These are phyloP conservation scores for Schizophyllum commune DNA, from an alignment of 1,284 basidiomycete species.

Conservation along the genomic window DNA sequence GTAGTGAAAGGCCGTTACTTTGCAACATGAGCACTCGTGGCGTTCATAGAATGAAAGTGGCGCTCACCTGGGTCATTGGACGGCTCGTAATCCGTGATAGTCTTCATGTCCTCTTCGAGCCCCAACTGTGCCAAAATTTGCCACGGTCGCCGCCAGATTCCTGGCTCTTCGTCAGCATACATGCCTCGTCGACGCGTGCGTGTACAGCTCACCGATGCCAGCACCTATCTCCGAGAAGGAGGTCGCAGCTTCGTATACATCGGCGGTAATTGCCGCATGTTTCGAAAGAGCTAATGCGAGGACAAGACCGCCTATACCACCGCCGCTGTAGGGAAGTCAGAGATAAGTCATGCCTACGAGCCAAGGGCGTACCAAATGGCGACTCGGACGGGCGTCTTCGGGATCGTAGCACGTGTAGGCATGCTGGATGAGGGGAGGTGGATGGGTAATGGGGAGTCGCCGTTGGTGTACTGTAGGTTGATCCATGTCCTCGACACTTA, in stretches of 20 bases:
- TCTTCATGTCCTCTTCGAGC: constrained; percentile 38
- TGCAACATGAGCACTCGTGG: constrained; percentile 1
- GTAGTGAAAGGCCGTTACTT: constrained; percentile 37
- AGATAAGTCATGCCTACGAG: constrained; percentile 4
- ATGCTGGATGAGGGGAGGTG: not conserved
- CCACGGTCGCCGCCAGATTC: constrained; percentile 33
- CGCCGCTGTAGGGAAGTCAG: constrained; percentile 29
- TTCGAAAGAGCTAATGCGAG: constrained; percentile 36
- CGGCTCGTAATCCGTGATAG: constrained; percentile 28
- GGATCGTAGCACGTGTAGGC: constrained; percentile 15
- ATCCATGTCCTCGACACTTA: not conserved
- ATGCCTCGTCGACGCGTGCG: not conserved
- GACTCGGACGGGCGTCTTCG: constrained; percentile 26
- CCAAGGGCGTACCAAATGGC: constrained; percentile 29
- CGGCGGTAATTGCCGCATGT: constrained; percentile 42
- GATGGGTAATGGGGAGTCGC: not conserved
- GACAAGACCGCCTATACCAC: constrained; percentile 44
- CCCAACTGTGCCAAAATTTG: constrained; percentile 40
- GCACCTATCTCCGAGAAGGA: constrained; percentile 46
- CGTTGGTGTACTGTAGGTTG: not conserved
- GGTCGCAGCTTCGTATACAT: constrained; percentile 43
- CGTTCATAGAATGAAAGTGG: not conserved
- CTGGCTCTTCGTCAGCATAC: not conserved
- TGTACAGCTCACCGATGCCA: constrained; percentile 31
- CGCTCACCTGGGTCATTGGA: constrained; percentile 30